phyloP scores from a whole-genome alignment of 2,329 filamentous ascomycete species.

The Alternaria solani region DNA sequence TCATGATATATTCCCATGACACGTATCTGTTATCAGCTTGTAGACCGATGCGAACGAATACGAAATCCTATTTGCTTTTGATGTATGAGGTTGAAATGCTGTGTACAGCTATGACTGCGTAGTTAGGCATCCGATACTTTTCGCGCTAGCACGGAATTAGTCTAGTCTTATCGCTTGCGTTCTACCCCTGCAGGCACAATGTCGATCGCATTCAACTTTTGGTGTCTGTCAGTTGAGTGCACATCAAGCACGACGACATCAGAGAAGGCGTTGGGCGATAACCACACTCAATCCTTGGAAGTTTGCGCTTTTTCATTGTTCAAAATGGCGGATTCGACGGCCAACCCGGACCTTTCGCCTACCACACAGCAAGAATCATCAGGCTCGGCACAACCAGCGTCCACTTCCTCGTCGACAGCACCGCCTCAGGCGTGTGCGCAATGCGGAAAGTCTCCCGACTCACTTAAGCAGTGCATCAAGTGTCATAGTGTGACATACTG shows the following conservation, averaged over 20 bases:
- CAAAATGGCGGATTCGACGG: constrained; percentile 2
- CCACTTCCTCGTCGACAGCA: constrained; percentile 21
- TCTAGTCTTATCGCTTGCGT: constrained; percentile 1
- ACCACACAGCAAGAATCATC: constrained; percentile 1
- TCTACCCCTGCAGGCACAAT: constrained; percentile 11
- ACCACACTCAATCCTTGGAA: not conserved
- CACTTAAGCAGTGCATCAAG: constrained; percentile 50
- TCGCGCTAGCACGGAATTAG: not conserved
- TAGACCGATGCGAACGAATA: no score
- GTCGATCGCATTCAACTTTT: constrained; percentile 14
- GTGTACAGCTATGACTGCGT: not conserved
- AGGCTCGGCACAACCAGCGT: constrained; percentile 1
- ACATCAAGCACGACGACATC: constrained; percentile 5
- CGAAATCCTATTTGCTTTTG: no score
- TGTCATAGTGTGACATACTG: constrained; percentile 53
- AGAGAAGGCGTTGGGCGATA: not conserved
- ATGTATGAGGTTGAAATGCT: no score
- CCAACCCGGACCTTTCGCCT: not conserved
- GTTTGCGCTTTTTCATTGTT: not conserved
- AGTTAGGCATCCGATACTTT: not conserved
- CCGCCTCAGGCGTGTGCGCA: constrained; percentile 30
- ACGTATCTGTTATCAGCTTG: not conserved
- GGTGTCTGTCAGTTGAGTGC: not conserved
- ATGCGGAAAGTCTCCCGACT: constrained; percentile 28
- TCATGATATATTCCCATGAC: not conserved